phyloP scores from a whole-genome alignment of 306 rosid genomes.

The Ormosia semicastrata region DNA sequence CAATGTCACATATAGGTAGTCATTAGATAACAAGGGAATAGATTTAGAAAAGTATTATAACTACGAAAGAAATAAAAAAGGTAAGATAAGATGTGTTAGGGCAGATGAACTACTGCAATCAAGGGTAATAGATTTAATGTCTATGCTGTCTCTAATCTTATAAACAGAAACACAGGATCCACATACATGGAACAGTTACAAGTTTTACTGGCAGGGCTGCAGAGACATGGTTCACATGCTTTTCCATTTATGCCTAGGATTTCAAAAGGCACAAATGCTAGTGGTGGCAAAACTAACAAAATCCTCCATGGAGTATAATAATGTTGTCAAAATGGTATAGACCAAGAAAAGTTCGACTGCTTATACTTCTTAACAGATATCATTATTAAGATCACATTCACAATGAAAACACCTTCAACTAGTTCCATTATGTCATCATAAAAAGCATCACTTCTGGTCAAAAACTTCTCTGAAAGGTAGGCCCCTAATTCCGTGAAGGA shows the following conservation, averaged over 20 bases:
- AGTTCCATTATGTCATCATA: not conserved
- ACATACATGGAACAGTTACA: constrained; percentile 9
- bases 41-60: not conserved
- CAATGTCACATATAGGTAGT: not conserved
- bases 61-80: not conserved
- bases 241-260: not conserved
- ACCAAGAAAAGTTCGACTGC: not conserved
- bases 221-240: not conserved
- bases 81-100: not conserved
- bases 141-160: not conserved
- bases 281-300: not conserved
- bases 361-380: not conserved
- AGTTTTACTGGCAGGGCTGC: not conserved
- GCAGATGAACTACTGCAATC: not conserved
- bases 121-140: no score
- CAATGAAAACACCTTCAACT: not conserved
- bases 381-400: not conserved
- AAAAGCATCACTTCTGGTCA: not conserved
- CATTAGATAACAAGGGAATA: not conserved
- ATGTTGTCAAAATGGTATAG: not conserved
- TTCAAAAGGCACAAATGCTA: not conserved
- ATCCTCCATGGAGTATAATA: not conserved
- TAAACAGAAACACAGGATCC: not conserved
- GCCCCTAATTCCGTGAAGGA: not conserved
- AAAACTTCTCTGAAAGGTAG: not conserved